Evolutionary conservation across 2,329 filamentous ascomycete species (phyloP).

Genomic region (Pseudogymnoascus sp.): DNA sequence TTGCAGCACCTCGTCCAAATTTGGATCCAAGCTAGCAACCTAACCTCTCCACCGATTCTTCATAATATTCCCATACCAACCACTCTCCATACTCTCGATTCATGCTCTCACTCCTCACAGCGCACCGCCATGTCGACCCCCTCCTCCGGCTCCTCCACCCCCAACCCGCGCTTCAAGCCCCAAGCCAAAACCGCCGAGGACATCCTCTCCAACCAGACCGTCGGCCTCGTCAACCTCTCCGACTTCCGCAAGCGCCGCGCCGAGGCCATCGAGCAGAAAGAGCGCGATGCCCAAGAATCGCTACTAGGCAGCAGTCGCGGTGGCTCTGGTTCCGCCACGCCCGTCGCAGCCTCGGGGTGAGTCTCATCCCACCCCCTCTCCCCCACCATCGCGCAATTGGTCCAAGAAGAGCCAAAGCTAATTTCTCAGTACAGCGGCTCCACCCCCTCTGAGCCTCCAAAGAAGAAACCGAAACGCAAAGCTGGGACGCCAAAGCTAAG

Average conservation of each 20-base stretch:
- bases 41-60: background rate
- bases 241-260: conserved; percentile 95
- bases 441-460: conserved; percentile 32
- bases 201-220: conserved; percentile 34
- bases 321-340: conserved; percentile 30
- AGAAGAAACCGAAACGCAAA: conserved; percentile 40
- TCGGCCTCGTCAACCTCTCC: conserved; percentile 82
- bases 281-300: conserved; percentile 66
- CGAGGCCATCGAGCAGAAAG: conserved; percentile 86
- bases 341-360: conserved; percentile 45
- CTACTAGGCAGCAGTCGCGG: conserved; percentile 32
- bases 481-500: conserved; percentile 43
- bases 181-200: conserved; percentile 25
- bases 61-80: background rate
- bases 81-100: background rate
- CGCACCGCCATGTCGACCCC: conserved; percentile 15
- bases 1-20: conserved; percentile 1
- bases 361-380: conserved; percentile 20
- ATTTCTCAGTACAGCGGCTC: conserved; percentile 30
- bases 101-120: background rate
- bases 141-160: conserved; percentile 22
- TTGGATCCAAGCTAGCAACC: background rate
- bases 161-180: conserved; percentile 27
- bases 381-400: background rate
- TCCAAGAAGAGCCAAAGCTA: background rate